These are phyloP conservation scores for Acmispon strigosus DNA, from an alignment of 306 rosid genomes.

Conservation along the genomic window DNA sequence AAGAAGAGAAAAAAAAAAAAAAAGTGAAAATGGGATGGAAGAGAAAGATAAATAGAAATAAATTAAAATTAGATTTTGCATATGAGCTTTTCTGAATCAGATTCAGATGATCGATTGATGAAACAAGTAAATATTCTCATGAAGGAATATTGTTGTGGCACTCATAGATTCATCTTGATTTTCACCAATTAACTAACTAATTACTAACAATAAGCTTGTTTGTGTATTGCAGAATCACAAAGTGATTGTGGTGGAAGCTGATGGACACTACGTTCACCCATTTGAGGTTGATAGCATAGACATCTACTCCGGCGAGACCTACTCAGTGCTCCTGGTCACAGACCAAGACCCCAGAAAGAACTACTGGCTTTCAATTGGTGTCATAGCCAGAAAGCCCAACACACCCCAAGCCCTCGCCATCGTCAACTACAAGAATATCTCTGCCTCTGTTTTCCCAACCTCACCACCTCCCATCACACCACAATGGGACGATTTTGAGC, in stretches of 20 bases:
- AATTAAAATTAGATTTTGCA: too few relatives aligned
- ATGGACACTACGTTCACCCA: constrained; percentile 68
- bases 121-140: too few relatives aligned
- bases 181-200: too few relatives aligned
- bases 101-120: too few relatives aligned
- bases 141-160: too few relatives aligned
- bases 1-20: too few relatives aligned
- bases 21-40: too few relatives aligned
- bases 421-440: constrained; percentile 47
- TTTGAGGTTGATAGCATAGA: constrained; percentile 50
- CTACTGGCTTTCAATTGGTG: constrained; percentile 74
- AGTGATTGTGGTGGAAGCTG: constrained; percentile 73
- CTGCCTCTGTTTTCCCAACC: constrained; percentile 50
- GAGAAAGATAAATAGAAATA: too few relatives aligned
- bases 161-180: too few relatives aligned
- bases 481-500: constrained; percentile 49
- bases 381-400: constrained; percentile 52
- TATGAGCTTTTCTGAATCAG: too few relatives aligned
- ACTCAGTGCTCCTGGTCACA: constrained; percentile 65
- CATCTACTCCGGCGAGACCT: constrained; percentile 79
- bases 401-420: constrained; percentile 56
- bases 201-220: too few relatives aligned
- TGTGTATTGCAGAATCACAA: constrained; percentile 50
- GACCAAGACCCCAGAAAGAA: constrained; percentile 59
- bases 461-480: constrained; percentile 70